Conservation (phyloP, 2,329 filamentous ascomycete species). For the Aspergillus cejpii region DNA sequence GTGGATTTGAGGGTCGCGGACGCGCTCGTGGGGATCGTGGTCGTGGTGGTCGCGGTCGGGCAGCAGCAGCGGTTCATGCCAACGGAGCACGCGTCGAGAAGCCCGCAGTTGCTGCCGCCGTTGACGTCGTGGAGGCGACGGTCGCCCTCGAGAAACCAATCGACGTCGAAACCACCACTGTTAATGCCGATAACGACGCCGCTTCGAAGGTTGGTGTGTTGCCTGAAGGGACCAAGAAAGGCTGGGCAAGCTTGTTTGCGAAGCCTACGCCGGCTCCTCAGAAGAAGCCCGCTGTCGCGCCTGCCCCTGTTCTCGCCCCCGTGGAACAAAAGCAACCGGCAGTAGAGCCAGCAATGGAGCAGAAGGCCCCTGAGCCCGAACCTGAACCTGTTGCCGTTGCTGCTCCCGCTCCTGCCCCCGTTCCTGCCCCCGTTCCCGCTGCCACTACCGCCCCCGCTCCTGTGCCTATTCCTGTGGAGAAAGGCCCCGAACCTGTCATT, state of each 20-base stretch:
- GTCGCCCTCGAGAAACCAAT: slow-evolving; percentile 13
- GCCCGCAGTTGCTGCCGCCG: slow-evolving; percentile 16
- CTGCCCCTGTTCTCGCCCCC: slow-evolving; percentile 3
- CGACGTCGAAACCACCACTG: slow-evolving; percentile 16
- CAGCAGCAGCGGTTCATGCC: slow-evolving; percentile 31
- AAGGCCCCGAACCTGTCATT: slow-evolving; percentile 28
- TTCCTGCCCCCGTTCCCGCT: slow-evolving; percentile 34
- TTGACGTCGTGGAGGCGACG: neutral
- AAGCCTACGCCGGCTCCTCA: slow-evolving; percentile 51
- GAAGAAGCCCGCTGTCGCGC: slow-evolving; percentile 42
- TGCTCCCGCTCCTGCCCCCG: too few species aligned
- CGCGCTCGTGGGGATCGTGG: slow-evolving; percentile 45
- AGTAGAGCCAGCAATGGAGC: slow-evolving; percentile 7
- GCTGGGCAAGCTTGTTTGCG: slow-evolving; percentile 70
- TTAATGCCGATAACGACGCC: slow-evolving; percentile 15
- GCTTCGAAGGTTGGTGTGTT: slow-evolving; percentile 30
- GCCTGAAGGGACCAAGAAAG: slow-evolving; percentile 40
- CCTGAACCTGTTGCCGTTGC: slow-evolving; percentile 28
- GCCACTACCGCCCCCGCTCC: slow-evolving; percentile 20
- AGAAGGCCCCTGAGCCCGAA: slow-evolving; percentile 14
- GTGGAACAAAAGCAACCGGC: slow-evolving; percentile 5
- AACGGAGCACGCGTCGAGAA: slow-evolving; percentile 40
- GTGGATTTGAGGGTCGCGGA: slow-evolving; percentile 42
- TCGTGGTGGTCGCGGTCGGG: slow-evolving; percentile 43
- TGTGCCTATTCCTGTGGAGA: slow-evolving; percentile 38